phyloP scores from a whole-genome alignment of 1,284 basidiomycete genomes.

The Puccinia novopanici region DNA sequence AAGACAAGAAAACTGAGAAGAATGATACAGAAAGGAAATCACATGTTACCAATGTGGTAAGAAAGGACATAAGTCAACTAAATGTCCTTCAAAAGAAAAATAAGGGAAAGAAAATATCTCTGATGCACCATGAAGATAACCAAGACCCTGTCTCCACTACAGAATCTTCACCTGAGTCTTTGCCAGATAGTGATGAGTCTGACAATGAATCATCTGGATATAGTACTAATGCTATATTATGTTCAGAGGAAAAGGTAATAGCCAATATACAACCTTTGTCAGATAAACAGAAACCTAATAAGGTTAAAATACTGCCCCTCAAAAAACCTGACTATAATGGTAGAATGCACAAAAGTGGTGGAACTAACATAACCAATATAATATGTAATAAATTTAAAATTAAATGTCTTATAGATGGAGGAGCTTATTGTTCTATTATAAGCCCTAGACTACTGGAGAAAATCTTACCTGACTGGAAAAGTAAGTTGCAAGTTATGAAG shows the following conservation, averaged over 20 bases:
- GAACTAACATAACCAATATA: constrained; percentile 4
- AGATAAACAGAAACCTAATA: neutral
- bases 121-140: neutral
- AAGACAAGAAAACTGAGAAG: neutral
- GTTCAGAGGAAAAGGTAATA: no score
- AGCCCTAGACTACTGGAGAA: no score
- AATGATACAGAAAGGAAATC: neutral
- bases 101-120: neutral
- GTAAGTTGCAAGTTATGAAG: no score
- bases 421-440: constrained; percentile 14
- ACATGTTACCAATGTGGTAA: neutral
- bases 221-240: neutral
- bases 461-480: no score
- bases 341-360: neutral
- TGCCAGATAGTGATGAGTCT: neutral
- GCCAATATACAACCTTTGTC: neutral
- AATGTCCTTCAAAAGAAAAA: neutral
- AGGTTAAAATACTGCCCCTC: neutral
- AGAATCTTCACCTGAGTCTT: neutral
- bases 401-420: constrained; percentile 16
- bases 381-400: constrained; percentile 7
- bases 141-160: neutral
- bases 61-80: neutral
- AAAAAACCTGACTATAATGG: neutral
- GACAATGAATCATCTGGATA: neutral